A percentile compares a stretch with the other conserved stretches of the same genome.
Evolutionary conservation across 352 stramenopile species (phyloP).

Genomic region (Phytophthora podocarpi): DNA sequence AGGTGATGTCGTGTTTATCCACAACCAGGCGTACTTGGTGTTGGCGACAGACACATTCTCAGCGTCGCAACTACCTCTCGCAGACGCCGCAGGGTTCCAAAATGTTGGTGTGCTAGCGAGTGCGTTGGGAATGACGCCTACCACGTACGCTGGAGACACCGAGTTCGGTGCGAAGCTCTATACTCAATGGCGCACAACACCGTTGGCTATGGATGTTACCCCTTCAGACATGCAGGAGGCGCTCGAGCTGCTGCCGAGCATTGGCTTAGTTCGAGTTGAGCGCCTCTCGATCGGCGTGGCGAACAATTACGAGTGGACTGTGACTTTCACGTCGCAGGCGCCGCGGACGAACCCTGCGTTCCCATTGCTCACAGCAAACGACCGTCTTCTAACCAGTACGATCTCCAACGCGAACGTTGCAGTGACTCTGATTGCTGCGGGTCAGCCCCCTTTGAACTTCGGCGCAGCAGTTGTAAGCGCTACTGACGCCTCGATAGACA

Average conservation of each 20-base stretch:
- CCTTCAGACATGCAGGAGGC: constrained; percentile 69
- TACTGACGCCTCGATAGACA: neutral
- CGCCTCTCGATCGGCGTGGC: constrained; percentile 58
- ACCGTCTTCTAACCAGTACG: constrained; percentile 41
- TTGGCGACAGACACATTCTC: constrained; percentile 76
- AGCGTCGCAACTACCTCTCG: constrained; percentile 61
- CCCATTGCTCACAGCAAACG: constrained; percentile 61
- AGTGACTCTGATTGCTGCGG: constrained; percentile 25
- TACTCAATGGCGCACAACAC: constrained; percentile 66
- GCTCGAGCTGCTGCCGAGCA: constrained; percentile 88
- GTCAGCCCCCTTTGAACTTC: constrained; percentile 47
- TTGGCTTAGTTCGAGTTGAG: constrained; percentile 91
- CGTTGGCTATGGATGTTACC: constrained; percentile 59
- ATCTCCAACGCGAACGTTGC: constrained; percentile 28
- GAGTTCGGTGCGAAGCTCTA: constrained; percentile 40
- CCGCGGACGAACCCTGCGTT: constrained; percentile 31
- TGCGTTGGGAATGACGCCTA: constrained; percentile 31
- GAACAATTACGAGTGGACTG: constrained; percentile 86
- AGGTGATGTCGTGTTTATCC: constrained; percentile 85
- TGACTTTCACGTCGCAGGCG: constrained; percentile 88
- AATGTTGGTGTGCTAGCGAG: constrained; percentile 11
- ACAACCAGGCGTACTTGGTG: constrained; percentile 79
- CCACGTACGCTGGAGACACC: constrained; percentile 57
- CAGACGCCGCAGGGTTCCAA: constrained; percentile 38
- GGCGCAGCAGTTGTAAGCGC: constrained; percentile 34